These are phyloP conservation scores for Tulasnella sp. DNA, from an alignment of 768 basidiomycete genomes.

Conservation along the genomic window DNA sequence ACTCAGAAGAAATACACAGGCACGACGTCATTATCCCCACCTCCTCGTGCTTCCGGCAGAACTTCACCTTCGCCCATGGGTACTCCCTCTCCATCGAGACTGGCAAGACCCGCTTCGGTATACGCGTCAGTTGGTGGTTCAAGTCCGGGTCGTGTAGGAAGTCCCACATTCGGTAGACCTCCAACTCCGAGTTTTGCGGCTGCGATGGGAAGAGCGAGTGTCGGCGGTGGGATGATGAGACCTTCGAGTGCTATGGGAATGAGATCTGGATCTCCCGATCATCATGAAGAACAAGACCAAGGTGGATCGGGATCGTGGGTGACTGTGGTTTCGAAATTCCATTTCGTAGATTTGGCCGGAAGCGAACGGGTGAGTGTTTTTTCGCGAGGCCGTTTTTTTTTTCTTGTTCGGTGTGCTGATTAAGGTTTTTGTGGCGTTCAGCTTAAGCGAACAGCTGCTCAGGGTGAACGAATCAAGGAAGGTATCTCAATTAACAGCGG, in stretches of 20 bases:
- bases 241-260: slow-evolving; percentile 71
- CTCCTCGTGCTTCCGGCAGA: slow-evolving; percentile 34
- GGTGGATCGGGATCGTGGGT: slow-evolving; percentile 47
- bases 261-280: slow-evolving; percentile 16
- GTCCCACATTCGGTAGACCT: slow-evolving; percentile 67
- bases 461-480: slow-evolving; percentile 93
- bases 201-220: slow-evolving; percentile 44
- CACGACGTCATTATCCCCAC: too few relatives aligned
- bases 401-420: neutral
- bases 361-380: slow-evolving; percentile 65
- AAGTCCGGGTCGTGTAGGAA: slow-evolving; percentile 44
- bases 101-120: slow-evolving; percentile 72
- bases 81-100: slow-evolving; percentile 63
- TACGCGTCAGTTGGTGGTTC: slow-evolving; percentile 40
- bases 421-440: slow-evolving; percentile 25
- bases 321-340: slow-evolving; percentile 88
- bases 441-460: slow-evolving; percentile 93
- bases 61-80: slow-evolving; percentile 44
- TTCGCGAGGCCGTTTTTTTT: neutral
- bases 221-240: slow-evolving; percentile 42
- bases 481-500: slow-evolving; percentile 99
- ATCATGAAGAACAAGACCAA: slow-evolving; percentile 47
- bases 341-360: slow-evolving; percentile 96
- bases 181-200: slow-evolving; percentile 64
- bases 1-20: slow-evolving; percentile 81